A percentile compares a stretch with the other conserved stretches of the same genome.
Evolutionary conservation across 2,329 filamentous ascomycete genomes (phyloP).

Genomic region (Beauveria sp.): DNA sequence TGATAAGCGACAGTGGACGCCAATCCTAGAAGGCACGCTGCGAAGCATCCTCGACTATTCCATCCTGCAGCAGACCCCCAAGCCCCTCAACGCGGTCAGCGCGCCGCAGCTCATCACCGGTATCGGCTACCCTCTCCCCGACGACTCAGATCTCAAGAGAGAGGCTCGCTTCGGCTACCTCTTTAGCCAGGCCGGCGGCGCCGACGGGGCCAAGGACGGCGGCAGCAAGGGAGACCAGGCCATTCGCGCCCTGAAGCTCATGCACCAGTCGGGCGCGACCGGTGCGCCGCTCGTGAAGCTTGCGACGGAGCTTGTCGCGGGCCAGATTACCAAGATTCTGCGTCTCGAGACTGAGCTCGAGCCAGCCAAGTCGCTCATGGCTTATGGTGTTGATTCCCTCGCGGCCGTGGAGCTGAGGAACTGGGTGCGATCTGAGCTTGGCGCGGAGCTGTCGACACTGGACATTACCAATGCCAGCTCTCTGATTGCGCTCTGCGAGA

Average conservation of each 20-base stretch:
- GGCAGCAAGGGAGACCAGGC: slow-evolving; percentile 11
- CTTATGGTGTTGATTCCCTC: slow-evolving; percentile 24
- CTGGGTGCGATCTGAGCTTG: slow-evolving; percentile 18
- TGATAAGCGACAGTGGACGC: slow-evolving; percentile 13
- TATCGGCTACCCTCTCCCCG: slow-evolving; percentile 18
- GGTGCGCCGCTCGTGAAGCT: slow-evolving; percentile 13
- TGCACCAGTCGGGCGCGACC: slow-evolving; percentile 10
- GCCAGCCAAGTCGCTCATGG: slow-evolving; percentile 17
- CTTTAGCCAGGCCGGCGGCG: slow-evolving; percentile 4
- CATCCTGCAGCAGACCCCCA: slow-evolving; percentile 20
- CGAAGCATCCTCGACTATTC: slow-evolving; percentile 22
- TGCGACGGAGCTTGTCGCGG: slow-evolving; percentile 17
- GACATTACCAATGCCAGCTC: slow-evolving; percentile 22
- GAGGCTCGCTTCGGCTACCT: slow-evolving; percentile 20
- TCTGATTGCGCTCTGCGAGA: slow-evolving; percentile 20
- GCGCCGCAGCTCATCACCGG: slow-evolving; percentile 21
- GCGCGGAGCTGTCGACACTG: slow-evolving; percentile 19
- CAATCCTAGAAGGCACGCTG: slow-evolving; percentile 22
- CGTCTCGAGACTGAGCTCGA: slow-evolving; percentile 20
- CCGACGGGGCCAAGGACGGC: background rate
- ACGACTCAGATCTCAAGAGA: slow-evolving; percentile 16
- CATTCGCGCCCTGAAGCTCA: slow-evolving; percentile 12
- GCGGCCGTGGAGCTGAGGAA: slow-evolving; percentile 24
- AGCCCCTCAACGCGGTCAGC: slow-evolving; percentile 13
- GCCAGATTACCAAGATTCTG: slow-evolving; percentile 19